Evolutionary conservation across 1,284 basidiomycete genomes (phyloP), one percentile per base, ranked within the genome.

Genomic region (Lentinus polychrous): DNA sequence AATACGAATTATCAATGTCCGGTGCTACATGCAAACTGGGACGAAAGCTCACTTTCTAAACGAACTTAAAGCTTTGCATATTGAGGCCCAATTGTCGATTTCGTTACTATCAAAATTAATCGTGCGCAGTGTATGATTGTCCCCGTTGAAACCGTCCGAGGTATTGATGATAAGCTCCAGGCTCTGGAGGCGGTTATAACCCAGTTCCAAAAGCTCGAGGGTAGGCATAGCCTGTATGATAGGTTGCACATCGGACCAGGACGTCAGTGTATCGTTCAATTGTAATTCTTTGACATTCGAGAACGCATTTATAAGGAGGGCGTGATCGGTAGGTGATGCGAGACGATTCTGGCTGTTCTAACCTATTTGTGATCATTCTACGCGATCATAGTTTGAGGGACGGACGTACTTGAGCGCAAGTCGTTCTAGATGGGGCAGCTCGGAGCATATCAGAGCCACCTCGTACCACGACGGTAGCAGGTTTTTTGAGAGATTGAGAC

Each of bases 401-500:
- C n/a, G 11, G 23, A 38, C 76, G 60, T 57, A 94, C 93, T 92
- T 94, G 53, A 98, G 64, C 22, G 81, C 71, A 15, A 98, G 71
- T 36, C 77, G 74, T 51, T 79, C 73, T 12, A 98, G 73, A 8
- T 62, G 62, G 4, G 75, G 75, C 1, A 97, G 68, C 57, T 86
- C 83, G 2, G 61, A 56, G 10, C 78, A 66, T 53, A 98, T 91
- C 15, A 68, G 60, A 1, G 82, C 78, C 8, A 96, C 71, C 8
- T 74, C 69, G 22, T 80, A 69, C 91, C 94, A 94, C 42, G 66
- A 73, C 2, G 83, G 65, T 6, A 98, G 56, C 12, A 98, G 74
- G 60, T 79, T 94, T 35, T 73, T 72, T 11, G 93, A 94, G 20
- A 99, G 71, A 66, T 98, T 88, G 24, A 99, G 72, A 15, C 80